Base-by-base conservation (phyloP, 768 basidiomycete species). In the Hypsizygus marmoreus region DNA sequence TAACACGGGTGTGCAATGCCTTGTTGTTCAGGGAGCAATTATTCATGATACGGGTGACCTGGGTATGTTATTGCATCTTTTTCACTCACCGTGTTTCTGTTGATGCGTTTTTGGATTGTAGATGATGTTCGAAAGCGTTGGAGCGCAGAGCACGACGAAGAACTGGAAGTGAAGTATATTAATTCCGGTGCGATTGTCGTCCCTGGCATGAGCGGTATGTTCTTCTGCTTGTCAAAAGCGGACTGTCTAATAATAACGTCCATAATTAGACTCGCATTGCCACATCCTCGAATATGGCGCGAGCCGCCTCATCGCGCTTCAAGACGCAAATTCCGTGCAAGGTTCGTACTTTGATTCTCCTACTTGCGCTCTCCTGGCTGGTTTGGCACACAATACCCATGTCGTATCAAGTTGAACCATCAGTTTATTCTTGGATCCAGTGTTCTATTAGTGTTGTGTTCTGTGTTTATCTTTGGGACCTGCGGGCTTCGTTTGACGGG, bases 201-300 rank as follows among this genome's bases (percentile, higher is more conserved):
- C 4, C 83, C 82, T 2, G 82, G 82, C 1, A 52, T 84, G 42
- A 79, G 73, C 54, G 79, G 79, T 81, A 48, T 53, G 77, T 67
- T 26, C 23, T 26, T 29, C 20, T 32, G 23, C 22, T 1, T 14
- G 14, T 20, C 19, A 37, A 22, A 36, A n/a, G n/a, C n/a, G 19
- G 52, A 20, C 13, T 19, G 26, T 28, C 25, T 36, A 29, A 17
- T 46, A 17, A 7, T 19, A 20, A 35, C 12, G 25, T 4, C 1
- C 8, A 36, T 25, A 8, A 17, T 22, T 54, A 80, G 84, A 85
- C 60, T 80, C 83, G 2, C 84, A 85, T 62, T 77, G 70, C 0
- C 84, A 86, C 51, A 71, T 81, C n/a, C 68, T 86, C 1, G 80
- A 81, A 56, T 82, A 84, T 53, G 84, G 84, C 7, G 76, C 79